Evolutionary conservation across 805 yeast genomes (phyloP).

Genomic region (Sugiyamaella boreocaroliniensis): DNA sequence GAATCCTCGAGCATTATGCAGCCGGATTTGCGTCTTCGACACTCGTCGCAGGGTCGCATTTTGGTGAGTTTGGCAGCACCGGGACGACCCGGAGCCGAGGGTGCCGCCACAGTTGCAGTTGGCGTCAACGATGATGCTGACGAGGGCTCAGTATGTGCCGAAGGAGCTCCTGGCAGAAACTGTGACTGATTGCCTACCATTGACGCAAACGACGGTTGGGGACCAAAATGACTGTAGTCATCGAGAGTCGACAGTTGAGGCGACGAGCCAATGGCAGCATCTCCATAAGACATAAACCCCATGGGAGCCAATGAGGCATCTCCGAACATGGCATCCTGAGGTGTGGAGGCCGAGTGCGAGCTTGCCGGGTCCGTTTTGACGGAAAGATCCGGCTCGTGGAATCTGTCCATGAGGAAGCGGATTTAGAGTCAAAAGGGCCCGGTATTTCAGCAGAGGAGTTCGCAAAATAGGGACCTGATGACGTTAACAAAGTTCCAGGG

Average conservation of each 20-base stretch:
- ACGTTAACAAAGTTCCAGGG: too few relatives aligned
- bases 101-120: too few relatives aligned
- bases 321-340: not conserved
- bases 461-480: too few relatives aligned
- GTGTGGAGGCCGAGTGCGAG: not conserved
- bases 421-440: not conserved
- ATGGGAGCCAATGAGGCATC: not conserved
- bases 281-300: not conserved
- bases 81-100: not conserved
- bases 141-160: not conserved
- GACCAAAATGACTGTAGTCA: not conserved
- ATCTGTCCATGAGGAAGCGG: not conserved
- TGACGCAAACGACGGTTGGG: not conserved
- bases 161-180: not conserved
- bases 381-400: not conserved
- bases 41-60: conserved; percentile 69
- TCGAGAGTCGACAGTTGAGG: not conserved
- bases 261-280: not conserved
- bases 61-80: conserved; percentile 16
- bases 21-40: conserved; percentile 70
- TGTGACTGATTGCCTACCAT: not conserved
- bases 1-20: conserved; percentile 57
- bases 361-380: not conserved
- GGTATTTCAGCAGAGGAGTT: not conserved
- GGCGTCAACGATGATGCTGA: not conserved